Evolutionary conservation across 208 protist species (phyloP), one percentile per base, ranked within the genome.

Genomic region (Trypanosoma caninum): DNA sequence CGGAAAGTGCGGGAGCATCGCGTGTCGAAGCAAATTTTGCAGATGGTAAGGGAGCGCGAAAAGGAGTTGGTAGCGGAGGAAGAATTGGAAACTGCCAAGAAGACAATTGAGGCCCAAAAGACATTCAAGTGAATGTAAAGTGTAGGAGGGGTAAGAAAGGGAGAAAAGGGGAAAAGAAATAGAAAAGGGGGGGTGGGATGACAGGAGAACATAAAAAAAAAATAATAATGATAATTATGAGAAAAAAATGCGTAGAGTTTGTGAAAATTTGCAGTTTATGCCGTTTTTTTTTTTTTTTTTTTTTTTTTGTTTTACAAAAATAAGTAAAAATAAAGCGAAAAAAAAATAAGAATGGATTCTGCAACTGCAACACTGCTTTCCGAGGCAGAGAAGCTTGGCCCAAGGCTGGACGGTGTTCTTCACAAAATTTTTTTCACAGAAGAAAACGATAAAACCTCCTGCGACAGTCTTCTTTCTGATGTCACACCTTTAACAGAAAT

Each of bases 1-100:
- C 82, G 89, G n/a, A 92, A 92, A 51, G 89, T 92, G 44, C 89
- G 85, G 61, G 84, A 95, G 60, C 89, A 95, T 55, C 82, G 89
- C 27, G 83, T 95, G 10, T 91, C 84, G 11, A 92, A 92, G 71
- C 89, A 95, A 53, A 92, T 95, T 75, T 76, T 95, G 74, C 83
- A 90, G 51, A 95, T 95, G 89, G 89, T 95, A 7, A 84, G 89
- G 35, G 84, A 95, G 62, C 73, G 84, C 16, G 89, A 95, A 72
- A 82, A 80, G 22, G 78, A 85, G 38, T 58, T 95, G 16, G 60
- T 80, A 22, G 62, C 81, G 54, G 81, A 91, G 60, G 74, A 87
- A 40, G 84, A 91, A 27, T 47, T 89, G 14, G 65, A 69, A 11
- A 72, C 60, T 20, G 89, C 89, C 2, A 70, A 75, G 14, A 65